Percentiles rank a stretch among this genome's conserved stretches.
Evolutionary conservation across 208 protist species (phyloP).

Genomic region (Leishmania martiniquensis): DNA sequence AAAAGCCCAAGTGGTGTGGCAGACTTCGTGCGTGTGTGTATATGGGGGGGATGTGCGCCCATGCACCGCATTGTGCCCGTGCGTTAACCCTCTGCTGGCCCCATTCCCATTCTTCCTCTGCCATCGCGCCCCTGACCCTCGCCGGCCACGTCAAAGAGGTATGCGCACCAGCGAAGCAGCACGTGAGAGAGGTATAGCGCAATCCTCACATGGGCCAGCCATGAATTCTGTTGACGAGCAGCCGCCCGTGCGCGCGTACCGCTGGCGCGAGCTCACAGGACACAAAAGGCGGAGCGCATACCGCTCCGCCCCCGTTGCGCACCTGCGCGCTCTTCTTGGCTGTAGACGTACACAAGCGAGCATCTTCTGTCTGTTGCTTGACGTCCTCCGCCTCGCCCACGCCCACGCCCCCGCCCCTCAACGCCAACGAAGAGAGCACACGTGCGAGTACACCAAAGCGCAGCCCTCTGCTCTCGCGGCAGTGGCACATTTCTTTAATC

Average conservation of each 20-base stretch:
- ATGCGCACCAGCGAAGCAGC: not conserved
- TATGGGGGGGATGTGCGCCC: too few species aligned
- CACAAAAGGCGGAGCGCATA: not conserved
- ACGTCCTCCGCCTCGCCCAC: too few species aligned
- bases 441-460: not conserved
- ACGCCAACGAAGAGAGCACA: not conserved
- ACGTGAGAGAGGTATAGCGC: not conserved
- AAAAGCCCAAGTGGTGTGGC: too few species aligned
- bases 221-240: not conserved
- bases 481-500: not conserved
- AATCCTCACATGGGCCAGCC: not conserved
- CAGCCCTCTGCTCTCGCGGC: not conserved
- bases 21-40: not conserved
- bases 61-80: too few species aligned
- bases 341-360: not conserved
- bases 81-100: too few species aligned
- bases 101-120: too few species aligned
- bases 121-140: not conserved
- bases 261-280: not conserved
- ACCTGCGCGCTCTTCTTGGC: not conserved
- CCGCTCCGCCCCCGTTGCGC: not conserved
- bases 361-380: too few species aligned
- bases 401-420: not conserved
- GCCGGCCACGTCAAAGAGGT: not conserved
- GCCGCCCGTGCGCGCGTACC: not conserved